Evolutionary conservation across 2,329 filamentous ascomycete genomes (phyloP).

Genomic region (Setomelanomma holmii): DNA sequence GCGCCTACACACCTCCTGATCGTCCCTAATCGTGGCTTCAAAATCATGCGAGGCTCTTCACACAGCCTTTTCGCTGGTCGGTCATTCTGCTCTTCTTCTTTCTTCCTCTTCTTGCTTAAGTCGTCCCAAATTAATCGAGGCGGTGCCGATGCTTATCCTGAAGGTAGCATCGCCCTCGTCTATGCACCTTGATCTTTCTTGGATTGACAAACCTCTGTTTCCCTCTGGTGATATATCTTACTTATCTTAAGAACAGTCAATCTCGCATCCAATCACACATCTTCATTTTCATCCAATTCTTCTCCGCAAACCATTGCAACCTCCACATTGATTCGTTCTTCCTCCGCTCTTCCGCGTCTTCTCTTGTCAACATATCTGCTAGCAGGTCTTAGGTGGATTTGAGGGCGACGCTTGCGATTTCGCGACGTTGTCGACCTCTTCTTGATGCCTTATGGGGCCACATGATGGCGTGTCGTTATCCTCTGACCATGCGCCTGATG

Average conservation of each 20-base stretch:
- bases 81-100: neutral
- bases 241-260: neutral
- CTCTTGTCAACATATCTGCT: neutral
- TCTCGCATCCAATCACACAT: neutral
- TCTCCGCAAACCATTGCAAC: neutral
- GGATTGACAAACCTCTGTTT: neutral
- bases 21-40: neutral
- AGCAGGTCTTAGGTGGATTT: neutral
- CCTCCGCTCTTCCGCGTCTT: neutral
- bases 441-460: neutral
- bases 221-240: neutral
- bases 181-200: neutral
- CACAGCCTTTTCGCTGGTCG: neutral
- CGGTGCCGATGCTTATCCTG: neutral
- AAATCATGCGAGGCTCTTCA: neutral
- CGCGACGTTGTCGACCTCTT: neutral
- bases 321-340: neutral
- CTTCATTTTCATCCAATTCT: neutral
- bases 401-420: neutral
- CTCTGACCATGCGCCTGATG: conserved; percentile 1
- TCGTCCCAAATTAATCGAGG: neutral
- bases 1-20: neutral
- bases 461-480: neutral
- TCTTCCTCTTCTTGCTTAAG: neutral
- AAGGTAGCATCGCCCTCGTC: neutral